A percentile compares a stretch with the other conserved stretches of the same genome.
Conservation (phyloP, 2,329 filamentous ascomycete species). For the Chrysoporthe deuterocubensis region DNA sequence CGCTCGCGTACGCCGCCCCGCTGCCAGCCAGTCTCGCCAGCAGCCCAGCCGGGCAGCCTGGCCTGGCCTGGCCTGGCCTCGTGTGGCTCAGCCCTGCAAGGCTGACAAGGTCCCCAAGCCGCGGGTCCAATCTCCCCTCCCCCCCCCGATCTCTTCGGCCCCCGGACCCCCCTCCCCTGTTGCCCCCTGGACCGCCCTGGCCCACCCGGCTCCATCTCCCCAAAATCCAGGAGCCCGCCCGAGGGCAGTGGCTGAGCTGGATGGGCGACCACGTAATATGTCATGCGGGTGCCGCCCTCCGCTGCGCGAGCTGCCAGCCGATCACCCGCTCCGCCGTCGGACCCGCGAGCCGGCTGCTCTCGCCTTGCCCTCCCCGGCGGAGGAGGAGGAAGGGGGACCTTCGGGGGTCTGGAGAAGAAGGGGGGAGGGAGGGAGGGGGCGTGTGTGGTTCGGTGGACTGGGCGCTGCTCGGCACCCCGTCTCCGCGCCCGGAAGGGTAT, state of each 20-base stretch:
- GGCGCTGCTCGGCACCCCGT: no score
- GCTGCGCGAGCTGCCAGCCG: background rate
- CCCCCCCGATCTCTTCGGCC: no score
- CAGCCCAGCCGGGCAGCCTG: background rate
- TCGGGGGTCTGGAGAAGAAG: no score
- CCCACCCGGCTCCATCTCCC: background rate
- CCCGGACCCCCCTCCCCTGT: no score
- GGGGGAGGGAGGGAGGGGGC: no score
- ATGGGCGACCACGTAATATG: constrained; percentile 13
- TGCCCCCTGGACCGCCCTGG: background rate
- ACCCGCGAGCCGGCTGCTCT: no score
- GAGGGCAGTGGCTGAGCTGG: constrained; percentile 21
- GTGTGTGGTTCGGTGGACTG: no score
- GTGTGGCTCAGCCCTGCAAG: constrained; percentile 27
- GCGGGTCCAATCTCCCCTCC: background rate
- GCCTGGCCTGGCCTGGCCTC: background rate
- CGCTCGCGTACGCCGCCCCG: background rate
- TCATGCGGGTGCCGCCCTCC: background rate
- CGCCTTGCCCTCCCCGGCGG: no score
- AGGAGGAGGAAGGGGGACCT: no score
- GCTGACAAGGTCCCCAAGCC: constrained; percentile 6
- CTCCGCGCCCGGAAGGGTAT: no score
- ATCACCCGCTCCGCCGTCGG: background rate
- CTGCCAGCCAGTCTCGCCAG: background rate
- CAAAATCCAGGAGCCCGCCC: constrained; percentile 3